Base-by-base conservation (phyloP, 2,329 filamentous ascomycete species). In the Pseudogymnoascus sp. region DNA sequence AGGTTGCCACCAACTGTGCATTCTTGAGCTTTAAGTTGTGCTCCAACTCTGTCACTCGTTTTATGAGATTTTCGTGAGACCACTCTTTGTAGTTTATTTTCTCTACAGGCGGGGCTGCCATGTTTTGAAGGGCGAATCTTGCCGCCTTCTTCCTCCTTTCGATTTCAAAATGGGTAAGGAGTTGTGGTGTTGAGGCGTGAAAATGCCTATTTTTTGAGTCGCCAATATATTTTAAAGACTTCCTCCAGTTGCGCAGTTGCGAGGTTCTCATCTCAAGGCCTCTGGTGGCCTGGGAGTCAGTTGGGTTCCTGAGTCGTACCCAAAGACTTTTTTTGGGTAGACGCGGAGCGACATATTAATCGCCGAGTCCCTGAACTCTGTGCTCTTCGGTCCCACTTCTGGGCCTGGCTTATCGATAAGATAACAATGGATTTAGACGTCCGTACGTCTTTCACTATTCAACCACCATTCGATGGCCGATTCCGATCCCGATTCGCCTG, bases 41-140 rank as follows among this genome's bases (percentile, higher is more conserved):
- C 74, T 96, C 91, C 5, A 95, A 79, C 61, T 83, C 78, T 14
- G 79, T 82, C 54, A 96, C 85, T 42, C 88, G 83, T 67, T 83
- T 77, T 47, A 95, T 83, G 39, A 95, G 83, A 51, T 84, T 84
- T 40, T 85, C 80, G 66, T 84, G 86, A 62, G 83, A 86, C 89
- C 88, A 93, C 67, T 79, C 80, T 42, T 80, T 79, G 76, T 93
- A 93, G 61, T 79, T 47, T 47, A 57, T 11, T 36, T 57, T 57
- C 51, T 57, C 51, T 18, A 57, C 29, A 18, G 51, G 51, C 16
- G 29, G 51, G 23, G 61, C 21, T 23, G 39, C 45, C 31, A 40
- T 67, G 64, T 60, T 65, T 42, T 61, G 66, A 23, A 60, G 60
- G 29, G 66, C 62, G 64, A 67, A 61, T 31, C 65, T 67, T 51